These are phyloP conservation scores for Oryza officinalis DNA, from an alignment of 176 grass and related monocot species.

Conservation along the genomic window DNA sequence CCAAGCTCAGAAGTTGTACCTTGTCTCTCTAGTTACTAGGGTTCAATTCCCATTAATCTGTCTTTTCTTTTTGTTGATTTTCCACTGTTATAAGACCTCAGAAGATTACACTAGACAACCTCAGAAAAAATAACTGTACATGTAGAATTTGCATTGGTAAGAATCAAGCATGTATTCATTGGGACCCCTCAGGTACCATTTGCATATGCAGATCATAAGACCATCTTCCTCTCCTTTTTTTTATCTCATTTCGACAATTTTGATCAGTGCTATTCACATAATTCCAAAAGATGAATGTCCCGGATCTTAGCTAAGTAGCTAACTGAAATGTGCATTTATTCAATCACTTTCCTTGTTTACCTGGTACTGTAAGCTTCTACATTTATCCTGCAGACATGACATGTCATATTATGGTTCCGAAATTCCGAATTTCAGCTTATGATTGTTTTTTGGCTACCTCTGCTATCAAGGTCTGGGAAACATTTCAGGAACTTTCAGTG, in stretches of 20 bases:
- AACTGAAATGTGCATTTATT: not conserved
- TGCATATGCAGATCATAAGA: not conserved
- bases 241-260: not conserved
- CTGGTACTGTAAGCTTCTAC: not conserved
- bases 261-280: not conserved
- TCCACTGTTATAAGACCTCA: not conserved
- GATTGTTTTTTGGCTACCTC: not conserved
- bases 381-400: not conserved
- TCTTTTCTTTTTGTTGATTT: not conserved
- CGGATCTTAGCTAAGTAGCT: not conserved
- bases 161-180: not conserved
- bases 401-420: not conserved
- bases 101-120: not conserved
- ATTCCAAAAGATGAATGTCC: too few relatives aligned
- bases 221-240: not conserved
- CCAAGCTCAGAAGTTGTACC: not conserved
- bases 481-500: slow-evolving; percentile 2
- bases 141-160: not conserved
- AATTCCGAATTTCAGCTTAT: not conserved
- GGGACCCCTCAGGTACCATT: not conserved
- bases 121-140: not conserved
- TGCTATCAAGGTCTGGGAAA: not conserved
- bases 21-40: not conserved
- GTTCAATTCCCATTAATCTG: not conserved
- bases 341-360: too few relatives aligned